These are phyloP conservation scores for Ceratocystis colombiana DNA, from an alignment of 2,329 filamentous ascomycete species.

Conservation along the genomic window DNA sequence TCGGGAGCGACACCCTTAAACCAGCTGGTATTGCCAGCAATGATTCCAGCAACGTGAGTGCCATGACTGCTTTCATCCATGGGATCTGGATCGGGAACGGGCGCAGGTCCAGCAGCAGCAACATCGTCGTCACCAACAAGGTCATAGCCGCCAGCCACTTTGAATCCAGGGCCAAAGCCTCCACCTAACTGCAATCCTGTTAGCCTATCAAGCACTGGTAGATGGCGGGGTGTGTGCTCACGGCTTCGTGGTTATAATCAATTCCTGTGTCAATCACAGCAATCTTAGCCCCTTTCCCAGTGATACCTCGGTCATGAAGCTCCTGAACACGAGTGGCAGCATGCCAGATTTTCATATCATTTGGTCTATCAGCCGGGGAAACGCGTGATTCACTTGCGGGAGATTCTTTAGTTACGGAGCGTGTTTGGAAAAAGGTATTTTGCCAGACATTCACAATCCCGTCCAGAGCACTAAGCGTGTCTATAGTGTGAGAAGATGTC, in stretches of 20 bases:
- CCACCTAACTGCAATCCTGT: slow-evolving; percentile 32
- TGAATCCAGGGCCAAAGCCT: slow-evolving; percentile 34
- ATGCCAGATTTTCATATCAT: slow-evolving; percentile 33
- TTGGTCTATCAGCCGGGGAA: slow-evolving; percentile 15
- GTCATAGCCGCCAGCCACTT: slow-evolving; percentile 35
- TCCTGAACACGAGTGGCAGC: slow-evolving; percentile 35
- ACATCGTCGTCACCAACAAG: slow-evolving; percentile 30
- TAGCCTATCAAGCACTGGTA: neutral
- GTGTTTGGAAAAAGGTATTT: neutral
- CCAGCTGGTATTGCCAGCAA: slow-evolving; percentile 24
- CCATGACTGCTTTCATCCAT: slow-evolving; percentile 30
- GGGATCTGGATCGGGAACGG: slow-evolving; percentile 14
- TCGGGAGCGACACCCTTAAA: slow-evolving; percentile 29
- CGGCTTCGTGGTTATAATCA: slow-evolving; percentile 33
- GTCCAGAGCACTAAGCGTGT: slow-evolving; percentile 31
- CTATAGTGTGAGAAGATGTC: slow-evolving; percentile 31
- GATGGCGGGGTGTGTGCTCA: neutral
- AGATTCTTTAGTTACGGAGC: neutral
- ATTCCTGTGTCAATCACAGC: slow-evolving; percentile 37
- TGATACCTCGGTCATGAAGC: slow-evolving; percentile 34
- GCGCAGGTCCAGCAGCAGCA: neutral
- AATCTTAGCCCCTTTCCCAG: slow-evolving; percentile 34
- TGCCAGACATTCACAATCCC: slow-evolving; percentile 35
- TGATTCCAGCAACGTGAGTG: slow-evolving; percentile 32
- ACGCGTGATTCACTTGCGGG: neutral